phyloP scores from a whole-genome alignment of 257 asterid species.

The Gardenia jasminoides region DNA sequence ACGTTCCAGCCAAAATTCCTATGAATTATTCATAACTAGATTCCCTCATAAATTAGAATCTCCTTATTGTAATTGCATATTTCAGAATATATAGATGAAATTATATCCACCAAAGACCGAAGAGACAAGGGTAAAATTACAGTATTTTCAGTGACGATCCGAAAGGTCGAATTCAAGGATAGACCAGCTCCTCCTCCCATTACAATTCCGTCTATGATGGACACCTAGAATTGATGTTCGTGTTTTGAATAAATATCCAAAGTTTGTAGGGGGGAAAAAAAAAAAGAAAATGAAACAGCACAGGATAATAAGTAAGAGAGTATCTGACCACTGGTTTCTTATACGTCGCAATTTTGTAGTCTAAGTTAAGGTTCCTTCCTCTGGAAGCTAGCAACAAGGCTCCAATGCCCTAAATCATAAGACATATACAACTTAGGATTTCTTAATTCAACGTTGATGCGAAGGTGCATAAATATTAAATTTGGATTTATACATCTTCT shows the following conservation, averaged over 20 bases:
- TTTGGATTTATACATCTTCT: too few species aligned
- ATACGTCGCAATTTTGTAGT: constrained; percentile 8
- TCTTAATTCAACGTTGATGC: too few species aligned
- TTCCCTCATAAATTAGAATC: too few species aligned
- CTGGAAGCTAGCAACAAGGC: constrained; percentile 13
- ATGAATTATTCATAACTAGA: too few species aligned
- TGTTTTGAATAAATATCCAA: too few species aligned
- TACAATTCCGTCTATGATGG: constrained; percentile 16
- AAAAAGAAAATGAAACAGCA: not conserved
- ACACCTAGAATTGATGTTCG: not conserved
- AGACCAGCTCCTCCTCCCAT: constrained; percentile 31
- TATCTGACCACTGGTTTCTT: constrained; percentile 10
- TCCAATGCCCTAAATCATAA: constrained; percentile 19
- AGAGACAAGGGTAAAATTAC: not conserved
- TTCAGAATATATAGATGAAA: not conserved
- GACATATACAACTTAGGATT: not conserved
- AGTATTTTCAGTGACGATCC: constrained; percentile 26
- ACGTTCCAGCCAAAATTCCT: too few species aligned
- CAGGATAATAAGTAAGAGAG: not conserved
- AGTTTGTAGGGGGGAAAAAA: too few species aligned
- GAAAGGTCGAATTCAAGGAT: constrained; percentile 6
- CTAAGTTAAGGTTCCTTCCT: constrained; percentile 9
- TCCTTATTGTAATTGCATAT: too few species aligned
- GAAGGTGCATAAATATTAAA: too few species aligned
- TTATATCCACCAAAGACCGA: not conserved